Percentiles rank a stretch among this genome's conserved stretches.
Conservation (phyloP, 352 stramenopile genomes). For the Phytophthora cactorum region DNA sequence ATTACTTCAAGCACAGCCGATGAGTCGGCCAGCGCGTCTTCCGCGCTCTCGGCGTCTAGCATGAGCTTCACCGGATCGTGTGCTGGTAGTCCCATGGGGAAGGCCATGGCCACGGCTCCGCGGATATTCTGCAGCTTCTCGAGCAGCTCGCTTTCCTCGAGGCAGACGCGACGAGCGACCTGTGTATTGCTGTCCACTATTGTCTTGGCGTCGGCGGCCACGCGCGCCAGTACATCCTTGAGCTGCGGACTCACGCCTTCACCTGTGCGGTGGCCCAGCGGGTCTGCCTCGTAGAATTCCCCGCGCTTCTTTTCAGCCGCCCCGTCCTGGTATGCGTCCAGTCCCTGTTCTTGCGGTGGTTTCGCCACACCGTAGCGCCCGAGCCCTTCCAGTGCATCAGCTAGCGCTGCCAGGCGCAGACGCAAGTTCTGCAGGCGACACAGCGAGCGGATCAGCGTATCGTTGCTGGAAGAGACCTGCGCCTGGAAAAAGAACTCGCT, state of each 20-base stretch:
- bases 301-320: constrained; percentile 58
- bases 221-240: constrained; percentile 72
- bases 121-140: constrained; percentile 95
- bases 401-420: constrained; percentile 72
- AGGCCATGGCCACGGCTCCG: constrained; percentile 93
- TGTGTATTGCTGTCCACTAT: constrained; percentile 76
- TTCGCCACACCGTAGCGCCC: constrained; percentile 89
- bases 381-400: constrained; percentile 80
- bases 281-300: constrained; percentile 88
- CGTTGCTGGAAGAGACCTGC: constrained; percentile 72
- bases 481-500: constrained; percentile 94
- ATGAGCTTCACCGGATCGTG: constrained; percentile 90
- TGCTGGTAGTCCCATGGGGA: constrained; percentile 93
- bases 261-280: constrained; percentile 85
- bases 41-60: constrained; percentile 73
- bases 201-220: constrained; percentile 78
- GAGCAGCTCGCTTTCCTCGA: constrained; percentile 68
- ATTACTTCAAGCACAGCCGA: constrained; percentile 82
- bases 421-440: constrained; percentile 86
- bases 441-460: constrained; percentile 86
- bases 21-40: constrained; percentile 68
- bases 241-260: constrained; percentile 90
- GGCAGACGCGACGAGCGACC: constrained; percentile 64
- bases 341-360: constrained; percentile 76
- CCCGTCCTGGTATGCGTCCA: constrained; percentile 87